phyloP scores from a whole-genome alignment of 2,329 filamentous ascomycete species.

The Fusarium sp. region DNA sequence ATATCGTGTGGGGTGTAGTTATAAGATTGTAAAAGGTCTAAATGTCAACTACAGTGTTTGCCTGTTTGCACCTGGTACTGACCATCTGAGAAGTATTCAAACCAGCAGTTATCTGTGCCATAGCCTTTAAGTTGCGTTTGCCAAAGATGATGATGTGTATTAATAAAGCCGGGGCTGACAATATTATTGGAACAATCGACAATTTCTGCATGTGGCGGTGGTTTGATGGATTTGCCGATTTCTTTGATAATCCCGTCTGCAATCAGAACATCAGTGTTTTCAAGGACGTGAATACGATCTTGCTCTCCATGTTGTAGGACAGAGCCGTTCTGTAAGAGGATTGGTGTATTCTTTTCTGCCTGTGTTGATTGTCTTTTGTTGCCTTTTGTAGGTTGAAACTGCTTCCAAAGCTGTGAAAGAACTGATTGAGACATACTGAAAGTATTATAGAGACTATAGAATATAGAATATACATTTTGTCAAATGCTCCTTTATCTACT shows the following conservation, averaged over 20 bases:
- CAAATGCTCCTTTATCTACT: too few species aligned
- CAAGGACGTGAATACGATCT: not conserved
- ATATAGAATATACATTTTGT: too few species aligned
- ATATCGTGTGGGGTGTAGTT: not conserved
- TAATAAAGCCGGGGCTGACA: conserved; percentile 26
- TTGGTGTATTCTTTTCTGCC: not conserved
- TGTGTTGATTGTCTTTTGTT: not conserved
- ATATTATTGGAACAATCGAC: conserved; percentile 28
- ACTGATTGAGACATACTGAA: not conserved
- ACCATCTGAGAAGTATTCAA: conserved; percentile 5
- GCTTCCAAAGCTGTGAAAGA: not conserved
- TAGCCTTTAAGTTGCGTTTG: conserved; percentile 17
- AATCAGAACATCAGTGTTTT: not conserved
- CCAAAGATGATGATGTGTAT: conserved; percentile 36
- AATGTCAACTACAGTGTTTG: not conserved
- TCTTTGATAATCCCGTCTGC: not conserved
- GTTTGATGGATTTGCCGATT: not conserved
- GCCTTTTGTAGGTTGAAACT: rapidly evolving
- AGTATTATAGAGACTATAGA: rapidly evolving
- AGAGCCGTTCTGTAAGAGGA: not conserved
- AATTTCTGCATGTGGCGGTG: not conserved
- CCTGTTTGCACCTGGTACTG: not conserved
- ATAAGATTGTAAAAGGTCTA: not conserved
- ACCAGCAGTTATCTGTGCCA: not conserved
- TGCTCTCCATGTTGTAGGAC: not conserved